Base-by-base conservation (phyloP, 768 basidiomycete species). In the Suillus clintonianus region DNA sequence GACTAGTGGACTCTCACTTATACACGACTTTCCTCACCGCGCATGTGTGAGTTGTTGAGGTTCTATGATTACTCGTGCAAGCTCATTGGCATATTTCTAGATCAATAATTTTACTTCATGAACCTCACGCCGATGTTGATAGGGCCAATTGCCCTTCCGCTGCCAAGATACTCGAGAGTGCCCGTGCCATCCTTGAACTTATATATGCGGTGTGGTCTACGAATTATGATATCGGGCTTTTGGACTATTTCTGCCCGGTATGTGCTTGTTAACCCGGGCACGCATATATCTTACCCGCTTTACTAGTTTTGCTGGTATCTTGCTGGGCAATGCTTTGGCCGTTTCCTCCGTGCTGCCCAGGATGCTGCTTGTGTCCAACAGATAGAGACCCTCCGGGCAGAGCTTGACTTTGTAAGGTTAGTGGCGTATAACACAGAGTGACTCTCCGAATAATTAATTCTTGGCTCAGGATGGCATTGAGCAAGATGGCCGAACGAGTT, bases 181-280 rank as follows among this genome's bases (percentile, higher is more conserved):
- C 90, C 3, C 83, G 91, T 55, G 81, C 83, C 1, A 85, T 90
- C 45, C 77, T 92, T 48, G 87, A 91, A 66, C 77, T 90, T 17
- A 83, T 91, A 42, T 89, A 90, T 69, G 80, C 77, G 17, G 81
- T 91, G 32, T 85, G 82, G 72, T 86, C 88, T 8, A 91, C 91
- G 0, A 91, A 87, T 64, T 91, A 83, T 68, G 90, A 92, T 68
- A 81, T 91, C 19, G 85, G 88, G 5, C 79, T 90, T 4, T 71
- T 91, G 41, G 90, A 91, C 67, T 80, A 84, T n/a, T 89, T 90
- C 68, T 87, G 86, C 67, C 81, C 87, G 64, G 90, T 90, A 71
- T 71, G 85, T 63, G 59, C 30, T 56, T 36, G 36, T 27, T 50
- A 42, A 43, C 50, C 36, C 59, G 4, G 4, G 62, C 19, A 48